Percentiles rank a stretch among this genome's conserved stretches.
Evolutionary conservation across 2,329 filamentous ascomycete species (phyloP).

Genomic region (Trichophyton rubrum): DNA sequence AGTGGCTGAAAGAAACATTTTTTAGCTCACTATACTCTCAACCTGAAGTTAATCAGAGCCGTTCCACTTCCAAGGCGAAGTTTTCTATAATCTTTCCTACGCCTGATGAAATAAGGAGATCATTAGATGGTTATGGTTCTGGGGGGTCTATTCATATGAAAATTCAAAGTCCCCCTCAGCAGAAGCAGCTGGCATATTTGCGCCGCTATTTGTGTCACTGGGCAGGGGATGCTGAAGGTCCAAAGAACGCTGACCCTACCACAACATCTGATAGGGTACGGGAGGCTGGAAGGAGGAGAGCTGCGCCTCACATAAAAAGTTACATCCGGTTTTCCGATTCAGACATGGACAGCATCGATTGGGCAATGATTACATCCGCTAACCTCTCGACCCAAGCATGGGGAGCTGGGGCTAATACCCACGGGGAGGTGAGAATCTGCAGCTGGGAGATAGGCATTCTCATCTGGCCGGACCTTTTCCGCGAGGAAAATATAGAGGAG

Average conservation of each 20-base stretch:
- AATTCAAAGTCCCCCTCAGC: slow-evolving; percentile 54
- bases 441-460: slow-evolving; percentile 78
- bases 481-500: slow-evolving; percentile 9
- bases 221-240: slow-evolving; percentile 45
- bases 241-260: not conserved
- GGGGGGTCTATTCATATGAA: slow-evolving; percentile 76
- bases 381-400: slow-evolving; percentile 83
- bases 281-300: slow-evolving; percentile 51
- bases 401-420: slow-evolving; percentile 59
- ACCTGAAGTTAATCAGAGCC: slow-evolving; percentile 11
- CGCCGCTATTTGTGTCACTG: slow-evolving; percentile 61
- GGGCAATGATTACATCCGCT: slow-evolving; percentile 82
- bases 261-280: slow-evolving; percentile 11
- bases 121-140: slow-evolving; percentile 64
- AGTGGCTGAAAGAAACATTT: slow-evolving; percentile 57
- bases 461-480: slow-evolving; percentile 57
- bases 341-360: slow-evolving; percentile 49
- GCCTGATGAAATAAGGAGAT: slow-evolving; percentile 60
- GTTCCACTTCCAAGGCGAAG: slow-evolving; percentile 27
- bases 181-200: slow-evolving; percentile 62
- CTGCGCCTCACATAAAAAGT: slow-evolving; percentile 81
- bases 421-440: slow-evolving; percentile 55
- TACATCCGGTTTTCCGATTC: slow-evolving; percentile 54
- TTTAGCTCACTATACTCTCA: slow-evolving; percentile 36
- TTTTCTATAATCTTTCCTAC: slow-evolving; percentile 74